Conservation (phyloP, 768 basidiomycete genomes). For the Dioszegia aurantiaca region DNA sequence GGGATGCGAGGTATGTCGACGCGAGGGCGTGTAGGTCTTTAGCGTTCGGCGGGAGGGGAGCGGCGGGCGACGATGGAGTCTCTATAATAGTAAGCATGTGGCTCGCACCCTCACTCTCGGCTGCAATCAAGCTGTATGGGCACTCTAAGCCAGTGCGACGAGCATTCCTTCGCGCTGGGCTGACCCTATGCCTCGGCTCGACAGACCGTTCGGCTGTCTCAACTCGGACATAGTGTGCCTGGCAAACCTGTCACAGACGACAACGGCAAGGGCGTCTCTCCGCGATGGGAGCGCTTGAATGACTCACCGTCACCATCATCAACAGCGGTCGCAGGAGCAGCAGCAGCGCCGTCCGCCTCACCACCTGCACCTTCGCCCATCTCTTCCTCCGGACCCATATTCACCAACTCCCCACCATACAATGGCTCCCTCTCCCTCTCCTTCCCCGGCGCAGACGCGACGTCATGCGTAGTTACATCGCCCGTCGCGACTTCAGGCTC, state of each 20-base stretch:
- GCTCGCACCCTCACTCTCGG: too few species aligned
- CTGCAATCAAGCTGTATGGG: too few species aligned
- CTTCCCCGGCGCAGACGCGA: slow-evolving; percentile 75
- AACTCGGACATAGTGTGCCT: too few species aligned
- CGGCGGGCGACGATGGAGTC: slow-evolving; percentile 15
- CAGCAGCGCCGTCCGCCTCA: too few species aligned
- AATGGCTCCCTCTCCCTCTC: slow-evolving; percentile 84
- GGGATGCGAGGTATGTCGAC: slow-evolving; percentile 85
- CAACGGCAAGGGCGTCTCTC: too few species aligned
- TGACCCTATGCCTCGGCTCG: too few species aligned
- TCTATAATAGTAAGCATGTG: not conserved
- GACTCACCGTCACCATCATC: slow-evolving; percentile 23
- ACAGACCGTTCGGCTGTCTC: too few species aligned
- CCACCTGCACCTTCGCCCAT: not conserved
- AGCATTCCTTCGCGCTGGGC: too few species aligned
- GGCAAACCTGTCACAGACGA: too few species aligned
- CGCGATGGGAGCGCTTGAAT: too few species aligned
- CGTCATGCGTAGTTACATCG: slow-evolving; percentile 57
- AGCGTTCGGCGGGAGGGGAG: slow-evolving; percentile 65
- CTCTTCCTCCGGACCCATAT: slow-evolving; percentile 56
- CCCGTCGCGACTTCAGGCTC: slow-evolving; percentile 24
- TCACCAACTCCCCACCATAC: slow-evolving; percentile 71
- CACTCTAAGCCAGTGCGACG: too few species aligned
- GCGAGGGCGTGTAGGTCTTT: slow-evolving; percentile 48
- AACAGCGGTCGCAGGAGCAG: too few species aligned